Conservation (phyloP, 352 stramenopile species). For the Globisporangium iwayamae region DNA sequence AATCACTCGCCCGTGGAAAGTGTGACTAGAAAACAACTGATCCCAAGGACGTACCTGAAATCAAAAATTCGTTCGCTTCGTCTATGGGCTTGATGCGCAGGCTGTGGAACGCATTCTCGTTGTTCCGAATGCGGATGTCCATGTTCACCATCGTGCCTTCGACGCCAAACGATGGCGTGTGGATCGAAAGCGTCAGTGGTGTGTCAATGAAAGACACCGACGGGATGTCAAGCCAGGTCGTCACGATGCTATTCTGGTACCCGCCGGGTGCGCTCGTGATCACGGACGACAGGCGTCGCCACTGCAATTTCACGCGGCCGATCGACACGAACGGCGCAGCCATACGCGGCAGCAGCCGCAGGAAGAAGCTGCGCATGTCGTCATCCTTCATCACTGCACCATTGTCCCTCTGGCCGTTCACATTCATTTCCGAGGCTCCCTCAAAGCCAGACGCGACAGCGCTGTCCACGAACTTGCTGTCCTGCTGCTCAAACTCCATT, state of each 20-base stretch:
- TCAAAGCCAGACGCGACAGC: slow-evolving; percentile 47
- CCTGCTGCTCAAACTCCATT: slow-evolving; percentile 46
- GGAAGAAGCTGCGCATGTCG: slow-evolving; percentile 58
- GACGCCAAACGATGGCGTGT: slow-evolving; percentile 69
- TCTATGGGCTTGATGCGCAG: slow-evolving; percentile 69
- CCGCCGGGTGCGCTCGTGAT: slow-evolving; percentile 29
- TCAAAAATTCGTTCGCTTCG: slow-evolving; percentile 70
- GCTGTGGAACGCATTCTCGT: slow-evolving; percentile 65
- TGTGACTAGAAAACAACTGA: neutral
- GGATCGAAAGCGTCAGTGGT: slow-evolving; percentile 60
- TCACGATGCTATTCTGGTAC: slow-evolving; percentile 50
- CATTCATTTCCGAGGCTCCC: slow-evolving; percentile 5
- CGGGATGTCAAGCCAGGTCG: slow-evolving; percentile 59
- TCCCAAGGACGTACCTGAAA: slow-evolving; percentile 37
- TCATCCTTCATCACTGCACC: slow-evolving; percentile 43
- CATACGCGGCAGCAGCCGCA: slow-evolving; percentile 48
- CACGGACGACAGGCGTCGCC: slow-evolving; percentile 54
- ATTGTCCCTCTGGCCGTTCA: slow-evolving; percentile 6
- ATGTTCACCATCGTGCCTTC: slow-evolving; percentile 56
- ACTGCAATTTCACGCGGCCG: slow-evolving; percentile 54
- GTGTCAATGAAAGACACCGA: slow-evolving; percentile 63
- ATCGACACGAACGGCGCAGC: slow-evolving; percentile 46
- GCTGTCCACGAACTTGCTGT: slow-evolving; percentile 29
- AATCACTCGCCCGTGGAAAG: neutral
- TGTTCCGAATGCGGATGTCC: slow-evolving; percentile 65